Conservation (phyloP, 73 alveolate species). For the Tetrahymena borealis region DNA sequence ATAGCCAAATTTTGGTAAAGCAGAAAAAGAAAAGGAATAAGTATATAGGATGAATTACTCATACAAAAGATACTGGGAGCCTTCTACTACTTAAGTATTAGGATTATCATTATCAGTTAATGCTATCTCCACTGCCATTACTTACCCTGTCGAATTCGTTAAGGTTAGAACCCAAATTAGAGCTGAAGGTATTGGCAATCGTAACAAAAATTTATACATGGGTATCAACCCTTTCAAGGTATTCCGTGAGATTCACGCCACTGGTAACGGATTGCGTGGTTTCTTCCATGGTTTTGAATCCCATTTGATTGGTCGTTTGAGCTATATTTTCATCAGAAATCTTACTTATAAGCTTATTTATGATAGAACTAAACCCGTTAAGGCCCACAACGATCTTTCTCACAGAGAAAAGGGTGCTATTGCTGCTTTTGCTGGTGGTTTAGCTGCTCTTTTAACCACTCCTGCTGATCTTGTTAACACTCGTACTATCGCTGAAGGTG, state of each 20-base stretch:
- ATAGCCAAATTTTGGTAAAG: slow-evolving; percentile 1
- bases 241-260: slow-evolving; percentile 44
- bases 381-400: slow-evolving; percentile 35
- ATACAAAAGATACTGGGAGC: slow-evolving; percentile 52
- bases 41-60: slow-evolving; percentile 31
- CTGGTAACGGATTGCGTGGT: slow-evolving; percentile 36
- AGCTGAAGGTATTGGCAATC: slow-evolving; percentile 38
- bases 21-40: background rate
- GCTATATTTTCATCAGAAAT: slow-evolving; percentile 41
- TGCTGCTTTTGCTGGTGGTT: slow-evolving; percentile 38
- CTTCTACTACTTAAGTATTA: slow-evolving; percentile 22
- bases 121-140: slow-evolving; percentile 18
- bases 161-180: slow-evolving; percentile 35
- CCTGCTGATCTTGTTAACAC: slow-evolving; percentile 34
- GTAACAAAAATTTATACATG: slow-evolving; percentile 6
- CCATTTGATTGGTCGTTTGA: slow-evolving; percentile 27
- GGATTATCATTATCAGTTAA: slow-evolving; percentile 35
- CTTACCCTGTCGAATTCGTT: slow-evolving; percentile 38
- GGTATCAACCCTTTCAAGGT: slow-evolving; percentile 40
- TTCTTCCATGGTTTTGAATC: slow-evolving; percentile 40
- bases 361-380: slow-evolving; percentile 39
- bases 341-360: slow-evolving; percentile 35
- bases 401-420: slow-evolving; percentile 37
- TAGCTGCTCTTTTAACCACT: slow-evolving; percentile 34
- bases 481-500: slow-evolving; percentile 48